Evolutionary conservation across 371 early-diverging fungal species (phyloP), one percentile per base, ranked within the genome.

Genomic region (Syncephalastrum sp.): DNA sequence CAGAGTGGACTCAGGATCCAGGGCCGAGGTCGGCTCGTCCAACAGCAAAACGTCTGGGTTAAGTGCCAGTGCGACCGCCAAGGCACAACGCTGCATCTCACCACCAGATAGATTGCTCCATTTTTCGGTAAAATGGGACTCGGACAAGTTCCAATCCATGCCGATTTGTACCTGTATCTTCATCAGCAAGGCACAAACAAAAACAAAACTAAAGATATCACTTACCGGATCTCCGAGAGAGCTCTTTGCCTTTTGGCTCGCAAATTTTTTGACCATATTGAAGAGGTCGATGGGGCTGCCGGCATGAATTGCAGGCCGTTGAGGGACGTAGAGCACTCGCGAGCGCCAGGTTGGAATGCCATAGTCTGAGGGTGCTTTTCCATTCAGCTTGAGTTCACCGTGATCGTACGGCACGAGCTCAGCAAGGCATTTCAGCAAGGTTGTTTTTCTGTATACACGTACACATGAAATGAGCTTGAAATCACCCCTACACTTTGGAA

Each of bases 1-100:
- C 12, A 72, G 57, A 14, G 84, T 79, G 0, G 93, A 79, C 56
- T 73, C 82, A 16, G 90, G 89, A 65, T 95, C 96, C 47, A 95
- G 58, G 5, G 93, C 94, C 4, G 89, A 88, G 0, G 94, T 94
- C 1, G 95, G 95, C 65, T 94, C 93, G 70, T 95, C 95, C 1
- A 95, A 77, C 15, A 95, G 73, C 50, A 95, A 65, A 16, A 94
- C 71, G 14, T 86, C 82, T 6, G 95, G 93, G 6, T 87, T 83
- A 45, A 86, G 76, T 8, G 92, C 82, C 5, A 92, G 63, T 8
- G 91, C 93, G 47, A 94, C 86, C 1, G 93, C 94, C 42, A 95
- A 65, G 0, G 88, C 79, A 58, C 87, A 83, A n/a, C 95, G 82
- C 60, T 95, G 95, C 68, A 84, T 84, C 69, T 95, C 94, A 47